phyloP scores from a whole-genome alignment of 306 rosid species.

The Begonia fuchsioides region DNA sequence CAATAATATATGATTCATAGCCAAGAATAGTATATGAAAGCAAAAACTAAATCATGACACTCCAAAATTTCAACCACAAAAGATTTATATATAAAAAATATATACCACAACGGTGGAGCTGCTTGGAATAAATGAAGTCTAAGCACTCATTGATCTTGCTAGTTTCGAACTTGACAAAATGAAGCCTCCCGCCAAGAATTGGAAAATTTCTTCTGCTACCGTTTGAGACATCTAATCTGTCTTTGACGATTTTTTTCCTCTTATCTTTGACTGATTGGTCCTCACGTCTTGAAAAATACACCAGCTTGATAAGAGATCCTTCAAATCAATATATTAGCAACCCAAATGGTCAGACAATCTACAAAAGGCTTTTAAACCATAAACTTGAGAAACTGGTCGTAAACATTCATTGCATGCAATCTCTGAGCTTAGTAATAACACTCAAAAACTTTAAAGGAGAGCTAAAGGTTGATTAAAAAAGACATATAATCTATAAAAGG shows the following conservation, averaged over 20 bases:
- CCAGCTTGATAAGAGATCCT: conserved; percentile 96
- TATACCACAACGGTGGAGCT: conserved; percentile 79
- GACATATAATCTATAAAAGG: too few relatives aligned
- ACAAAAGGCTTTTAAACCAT: too few relatives aligned
- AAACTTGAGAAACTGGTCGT: too few relatives aligned
- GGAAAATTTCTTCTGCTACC: conserved; percentile 83
- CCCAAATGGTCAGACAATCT: too few relatives aligned
- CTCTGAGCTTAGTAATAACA: too few relatives aligned
- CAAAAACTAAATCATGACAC: background rate
- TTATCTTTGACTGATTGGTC: conserved; percentile 47
- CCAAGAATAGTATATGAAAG: background rate
- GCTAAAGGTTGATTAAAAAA: too few relatives aligned
- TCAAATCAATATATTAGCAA: conserved; percentile 4
- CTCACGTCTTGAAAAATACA: conserved; percentile 91
- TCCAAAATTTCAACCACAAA: background rate
- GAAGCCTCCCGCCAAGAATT: conserved; percentile 95
- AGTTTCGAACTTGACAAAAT: conserved; percentile 97
- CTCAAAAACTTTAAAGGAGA: too few relatives aligned
- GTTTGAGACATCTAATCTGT: conserved; percentile 56
- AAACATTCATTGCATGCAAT: too few relatives aligned
- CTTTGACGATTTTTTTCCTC: conserved; percentile 57
- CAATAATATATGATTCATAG: background rate
- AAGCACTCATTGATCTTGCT: conserved; percentile 84
- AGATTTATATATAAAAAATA: conserved; percentile 1
- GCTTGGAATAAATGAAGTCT: conserved; percentile 87